These are phyloP conservation scores for Fusarium kyushuense DNA, from an alignment of 2,329 filamentous ascomycete species.

Conservation along the genomic window DNA sequence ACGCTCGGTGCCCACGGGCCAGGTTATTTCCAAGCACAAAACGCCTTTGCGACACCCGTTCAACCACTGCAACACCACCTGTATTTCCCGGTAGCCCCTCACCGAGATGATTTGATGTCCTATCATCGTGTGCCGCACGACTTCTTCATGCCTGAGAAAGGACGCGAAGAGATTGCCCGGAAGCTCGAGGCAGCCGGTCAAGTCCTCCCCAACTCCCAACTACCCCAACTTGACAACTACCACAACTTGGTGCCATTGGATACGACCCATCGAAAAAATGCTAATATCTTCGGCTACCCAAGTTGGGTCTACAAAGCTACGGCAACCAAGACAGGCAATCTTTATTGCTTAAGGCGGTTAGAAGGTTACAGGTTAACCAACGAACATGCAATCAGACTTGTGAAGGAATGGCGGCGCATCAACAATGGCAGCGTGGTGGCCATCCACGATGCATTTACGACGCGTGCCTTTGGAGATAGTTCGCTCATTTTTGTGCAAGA, in stretches of 20 bases:
- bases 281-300: conserved; percentile 83
- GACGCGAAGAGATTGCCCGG: conserved; percentile 89
- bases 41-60: conserved; percentile 62
- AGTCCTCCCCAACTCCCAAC: conserved; percentile 80
- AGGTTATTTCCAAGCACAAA: conserved; percentile 74
- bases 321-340: conserved; percentile 86
- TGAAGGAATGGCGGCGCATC: conserved; percentile 90
- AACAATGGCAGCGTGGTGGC: conserved; percentile 85
- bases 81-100: conserved; percentile 88
- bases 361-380: conserved; percentile 91
- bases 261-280: conserved; percentile 81
- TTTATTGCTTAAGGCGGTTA: conserved; percentile 87
- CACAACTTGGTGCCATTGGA: conserved; percentile 93
- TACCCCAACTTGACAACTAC: conserved; percentile 87
- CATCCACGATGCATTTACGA: conserved; percentile 93
- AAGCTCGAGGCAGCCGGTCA: conserved; percentile 88
- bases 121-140: conserved; percentile 91
- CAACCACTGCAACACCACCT: conserved; percentile 90
- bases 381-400: conserved; percentile 86
- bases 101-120: conserved; percentile 81
- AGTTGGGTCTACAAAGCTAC: conserved; percentile 97
- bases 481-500: conserved; percentile 94
- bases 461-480: conserved; percentile 90
- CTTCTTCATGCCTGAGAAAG: conserved; percentile 88
- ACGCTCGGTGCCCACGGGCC: conserved; percentile 67